phyloP scores from a whole-genome alignment of 75 land plant species.

The Azolla pinnata region DNA sequence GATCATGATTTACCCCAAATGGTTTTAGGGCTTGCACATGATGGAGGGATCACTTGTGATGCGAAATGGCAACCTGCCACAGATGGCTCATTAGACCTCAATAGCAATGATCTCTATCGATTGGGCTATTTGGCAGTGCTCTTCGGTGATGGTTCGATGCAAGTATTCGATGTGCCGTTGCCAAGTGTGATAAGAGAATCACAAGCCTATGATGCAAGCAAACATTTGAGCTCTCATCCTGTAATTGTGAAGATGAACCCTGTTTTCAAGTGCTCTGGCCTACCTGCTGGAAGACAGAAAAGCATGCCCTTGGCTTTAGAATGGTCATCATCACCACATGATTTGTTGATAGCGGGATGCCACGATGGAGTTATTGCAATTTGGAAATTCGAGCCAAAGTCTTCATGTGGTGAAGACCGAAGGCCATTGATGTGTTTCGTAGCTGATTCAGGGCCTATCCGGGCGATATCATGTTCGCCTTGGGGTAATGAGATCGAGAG shows the following conservation, averaged over 20 bases:
- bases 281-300: slow-evolving; percentile 51
- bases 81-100: not conserved
- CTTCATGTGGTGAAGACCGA: slow-evolving; percentile 40
- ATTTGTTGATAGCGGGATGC: slow-evolving; percentile 75
- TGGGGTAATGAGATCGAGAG: slow-evolving; percentile 59
- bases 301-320: slow-evolving; percentile 91
- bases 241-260: slow-evolving; percentile 65
- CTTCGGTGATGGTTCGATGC: slow-evolving; percentile 81
- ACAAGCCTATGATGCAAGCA: slow-evolving; percentile 16
- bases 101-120: slow-evolving; percentile 21
- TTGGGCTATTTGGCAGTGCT: slow-evolving; percentile 85
- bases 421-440: slow-evolving; percentile 75
- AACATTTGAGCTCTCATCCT: slow-evolving; percentile 44
- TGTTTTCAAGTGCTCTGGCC: slow-evolving; percentile 75
- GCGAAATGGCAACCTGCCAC: slow-evolving; percentile 70
- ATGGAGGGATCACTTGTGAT: slow-evolving; percentile 96
- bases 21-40: slow-evolving; percentile 76
- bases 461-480: slow-evolving; percentile 86
- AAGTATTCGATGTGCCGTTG: slow-evolving; percentile 82
- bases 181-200: slow-evolving; percentile 33
- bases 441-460: slow-evolving; percentile 74
- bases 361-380: slow-evolving; percentile 95
- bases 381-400: slow-evolving; percentile 58
- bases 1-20: slow-evolving; percentile 47
- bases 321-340: slow-evolving; percentile 81